These are phyloP conservation scores for Paramecium octaurelia DNA, from an alignment of 73 alveolate species.

Conservation along the genomic window DNA sequence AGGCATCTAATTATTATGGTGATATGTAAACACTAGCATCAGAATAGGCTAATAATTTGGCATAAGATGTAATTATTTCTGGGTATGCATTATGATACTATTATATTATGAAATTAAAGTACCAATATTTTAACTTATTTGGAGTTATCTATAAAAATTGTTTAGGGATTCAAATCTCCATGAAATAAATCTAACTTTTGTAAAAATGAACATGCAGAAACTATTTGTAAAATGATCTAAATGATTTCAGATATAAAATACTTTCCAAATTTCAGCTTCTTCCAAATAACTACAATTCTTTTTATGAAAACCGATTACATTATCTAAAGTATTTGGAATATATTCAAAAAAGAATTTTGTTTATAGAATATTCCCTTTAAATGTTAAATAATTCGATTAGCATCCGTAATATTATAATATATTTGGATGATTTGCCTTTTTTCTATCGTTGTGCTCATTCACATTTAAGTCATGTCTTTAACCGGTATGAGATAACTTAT, in stretches of 20 bases:
- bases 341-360: neutral
- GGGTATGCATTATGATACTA: constrained; percentile 10
- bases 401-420: neutral
- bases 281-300: constrained; percentile 6
- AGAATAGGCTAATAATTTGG: neutral
- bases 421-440: neutral
- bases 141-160: neutral
- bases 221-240: neutral
- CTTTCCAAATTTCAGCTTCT: constrained; percentile 7
- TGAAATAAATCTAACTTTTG: neutral
- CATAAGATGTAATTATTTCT: constrained; percentile 13
- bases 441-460: neutral
- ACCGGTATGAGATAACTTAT: neutral
- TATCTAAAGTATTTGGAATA: neutral
- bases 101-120: neutral
- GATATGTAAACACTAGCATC: neutral
- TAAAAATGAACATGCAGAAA: neutral
- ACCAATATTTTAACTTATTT: neutral
- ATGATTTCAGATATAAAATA: neutral
- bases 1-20: neutral
- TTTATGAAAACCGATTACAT: neutral
- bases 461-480: neutral
- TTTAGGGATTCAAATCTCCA: constrained; percentile 11
- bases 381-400: neutral
- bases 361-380: neutral